Evolutionary conservation across 768 basidiomycete genomes (phyloP).

Genomic region (Leccinellum luteum): DNA sequence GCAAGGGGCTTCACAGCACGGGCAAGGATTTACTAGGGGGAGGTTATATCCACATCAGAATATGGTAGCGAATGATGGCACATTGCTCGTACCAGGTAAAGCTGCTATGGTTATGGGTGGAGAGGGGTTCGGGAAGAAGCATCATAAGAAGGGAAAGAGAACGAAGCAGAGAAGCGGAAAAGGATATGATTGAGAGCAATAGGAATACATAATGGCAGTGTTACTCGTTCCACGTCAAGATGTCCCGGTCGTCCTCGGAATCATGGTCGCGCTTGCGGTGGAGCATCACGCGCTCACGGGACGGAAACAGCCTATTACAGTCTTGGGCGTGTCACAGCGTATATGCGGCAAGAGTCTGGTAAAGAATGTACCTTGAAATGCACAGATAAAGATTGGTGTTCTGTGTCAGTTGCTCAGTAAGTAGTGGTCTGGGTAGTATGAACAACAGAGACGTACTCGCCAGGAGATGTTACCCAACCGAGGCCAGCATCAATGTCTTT

Average conservation of each 20-base stretch:
- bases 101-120: slow-evolving; percentile 42
- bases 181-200: slow-evolving; percentile 69
- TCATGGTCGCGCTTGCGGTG: slow-evolving; percentile 76
- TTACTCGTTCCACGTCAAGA: slow-evolving; percentile 74
- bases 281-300: slow-evolving; percentile 61
- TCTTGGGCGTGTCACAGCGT: slow-evolving; percentile 34
- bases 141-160: slow-evolving; percentile 77
- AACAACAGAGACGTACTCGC: slow-evolving; percentile 46
- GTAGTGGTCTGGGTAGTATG: neutral
- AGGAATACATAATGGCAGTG: neutral
- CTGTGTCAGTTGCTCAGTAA: slow-evolving; percentile 34
- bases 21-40: slow-evolving; percentile 60
- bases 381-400: slow-evolving; percentile 82
- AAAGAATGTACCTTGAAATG: slow-evolving; percentile 45
- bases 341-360: neutral
- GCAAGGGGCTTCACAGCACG: slow-evolving; percentile 55
- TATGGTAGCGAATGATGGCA: slow-evolving; percentile 74
- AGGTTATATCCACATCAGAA: slow-evolving; percentile 84
- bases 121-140: slow-evolving; percentile 62
- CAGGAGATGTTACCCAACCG: slow-evolving; percentile 61
- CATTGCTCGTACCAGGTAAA: slow-evolving; percentile 45
- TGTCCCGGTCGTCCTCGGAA: slow-evolving; percentile 47
- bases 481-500: slow-evolving; percentile 52
- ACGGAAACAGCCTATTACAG: slow-evolving; percentile 72
- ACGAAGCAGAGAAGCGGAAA: slow-evolving; percentile 90